Conservation (phyloP, 805 yeast genomes). For the Debaryomyces maramus region DNA sequence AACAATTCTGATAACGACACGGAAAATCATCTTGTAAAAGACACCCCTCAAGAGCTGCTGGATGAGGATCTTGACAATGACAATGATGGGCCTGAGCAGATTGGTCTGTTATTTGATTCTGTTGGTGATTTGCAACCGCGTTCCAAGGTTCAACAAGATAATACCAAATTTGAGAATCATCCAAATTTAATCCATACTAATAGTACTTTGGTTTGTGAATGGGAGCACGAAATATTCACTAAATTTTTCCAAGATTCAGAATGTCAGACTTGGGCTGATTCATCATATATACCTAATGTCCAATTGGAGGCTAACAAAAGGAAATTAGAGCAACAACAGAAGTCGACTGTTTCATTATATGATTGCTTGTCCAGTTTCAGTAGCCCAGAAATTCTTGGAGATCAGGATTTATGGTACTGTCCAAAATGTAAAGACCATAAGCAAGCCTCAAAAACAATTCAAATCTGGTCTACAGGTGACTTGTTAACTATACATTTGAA, state of each 20-base stretch:
- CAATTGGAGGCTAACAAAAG: slow-evolving; percentile 53
- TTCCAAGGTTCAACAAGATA: not conserved
- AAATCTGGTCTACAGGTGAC: slow-evolving; percentile 93
- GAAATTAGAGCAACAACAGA: slow-evolving; percentile 35
- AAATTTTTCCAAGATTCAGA: slow-evolving; percentile 55
- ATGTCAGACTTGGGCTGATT: slow-evolving; percentile 53
- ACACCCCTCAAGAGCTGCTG: slow-evolving; percentile 17
- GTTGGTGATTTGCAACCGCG: slow-evolving; percentile 13
- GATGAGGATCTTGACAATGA: slow-evolving; percentile 30
- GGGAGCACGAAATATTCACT: slow-evolving; percentile 52
- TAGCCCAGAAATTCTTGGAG: slow-evolving; percentile 79
- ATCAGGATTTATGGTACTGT: slow-evolving; percentile 92
- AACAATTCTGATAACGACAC: slow-evolving; percentile 8
- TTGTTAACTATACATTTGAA: slow-evolving; percentile 86
- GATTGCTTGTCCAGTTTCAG: slow-evolving; percentile 78
- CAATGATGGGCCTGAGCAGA: slow-evolving; percentile 10
- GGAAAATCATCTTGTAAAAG: slow-evolving; percentile 4
- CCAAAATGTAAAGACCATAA: slow-evolving; percentile 85
- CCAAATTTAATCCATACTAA: slow-evolving; percentile 20
- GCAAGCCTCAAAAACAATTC: slow-evolving; percentile 87
- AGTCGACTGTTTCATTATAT: slow-evolving; percentile 51
- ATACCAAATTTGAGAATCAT: slow-evolving; percentile 10
- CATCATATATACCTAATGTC: slow-evolving; percentile 44
- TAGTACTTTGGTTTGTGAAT: slow-evolving; percentile 58
- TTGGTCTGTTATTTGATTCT: slow-evolving; percentile 21